Conservation (phyloP, 345 rosid genomes). For the Boechera divaricarpa region DNA sequence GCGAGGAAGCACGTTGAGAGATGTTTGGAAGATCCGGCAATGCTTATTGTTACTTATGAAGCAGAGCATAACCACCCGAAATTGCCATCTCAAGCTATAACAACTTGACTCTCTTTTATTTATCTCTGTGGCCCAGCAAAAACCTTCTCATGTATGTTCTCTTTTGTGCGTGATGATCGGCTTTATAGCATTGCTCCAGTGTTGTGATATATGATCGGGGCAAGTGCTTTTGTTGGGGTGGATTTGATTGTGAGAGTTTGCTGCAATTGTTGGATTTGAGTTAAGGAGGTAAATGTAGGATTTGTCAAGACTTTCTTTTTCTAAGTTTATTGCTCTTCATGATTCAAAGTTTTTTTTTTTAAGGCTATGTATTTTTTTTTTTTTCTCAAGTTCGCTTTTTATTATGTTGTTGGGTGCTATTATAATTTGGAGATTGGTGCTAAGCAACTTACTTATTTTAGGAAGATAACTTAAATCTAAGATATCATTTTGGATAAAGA, state of each 20-base stretch:
- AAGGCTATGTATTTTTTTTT: neutral
- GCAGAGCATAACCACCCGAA: conserved; percentile 91
- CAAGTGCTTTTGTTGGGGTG: conserved; percentile 20
- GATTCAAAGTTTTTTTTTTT: neutral
- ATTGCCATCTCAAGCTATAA: conserved; percentile 67
- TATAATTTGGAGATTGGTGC: conserved; percentile 6
- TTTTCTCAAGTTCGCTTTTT: neutral
- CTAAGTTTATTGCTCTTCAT: conserved; percentile 29
- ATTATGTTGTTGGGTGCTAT: neutral
- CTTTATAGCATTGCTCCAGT: conserved; percentile 24
- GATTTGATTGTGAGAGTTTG: conserved; percentile 24
- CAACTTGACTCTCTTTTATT: conserved; percentile 48
- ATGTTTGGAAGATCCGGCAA: conserved; percentile 84
- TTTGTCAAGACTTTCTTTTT: conserved; percentile 19
- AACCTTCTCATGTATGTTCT: conserved; percentile 22
- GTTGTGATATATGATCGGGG: conserved; percentile 30
- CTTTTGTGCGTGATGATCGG: conserved; percentile 6
- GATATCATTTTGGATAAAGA: neutral
- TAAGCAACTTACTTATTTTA: neutral
- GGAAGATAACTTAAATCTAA: neutral
- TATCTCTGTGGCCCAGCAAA: conserved; percentile 11
- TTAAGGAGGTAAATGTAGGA: conserved; percentile 25
- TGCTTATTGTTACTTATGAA: conserved; percentile 96
- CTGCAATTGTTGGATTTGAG: conserved; percentile 26
- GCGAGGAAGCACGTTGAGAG: conserved; percentile 99